Evolutionary conservation across 352 stramenopile genomes (phyloP).

Genomic region (Phytophthora sp.): DNA sequence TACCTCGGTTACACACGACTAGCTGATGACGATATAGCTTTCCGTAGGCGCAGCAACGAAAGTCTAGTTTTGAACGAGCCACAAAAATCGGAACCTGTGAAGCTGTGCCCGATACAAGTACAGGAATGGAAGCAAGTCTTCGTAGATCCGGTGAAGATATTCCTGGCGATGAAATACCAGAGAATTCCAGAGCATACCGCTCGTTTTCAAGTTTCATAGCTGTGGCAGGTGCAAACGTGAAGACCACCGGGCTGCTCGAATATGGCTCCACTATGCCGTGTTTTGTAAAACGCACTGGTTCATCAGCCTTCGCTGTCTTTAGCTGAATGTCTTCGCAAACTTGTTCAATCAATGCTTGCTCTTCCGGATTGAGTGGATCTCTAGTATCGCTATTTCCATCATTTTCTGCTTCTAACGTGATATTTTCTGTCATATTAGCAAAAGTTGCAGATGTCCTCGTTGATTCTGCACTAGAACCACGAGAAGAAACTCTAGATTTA

Average conservation of each 20-base stretch:
- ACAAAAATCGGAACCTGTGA: conserved; percentile 60
- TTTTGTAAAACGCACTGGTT: conserved; percentile 45
- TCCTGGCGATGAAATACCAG: conserved; percentile 5
- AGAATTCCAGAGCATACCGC: conserved; percentile 48
- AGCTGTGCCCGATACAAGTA: conserved; percentile 22
- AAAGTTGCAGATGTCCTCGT: neutral
- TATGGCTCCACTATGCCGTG: conserved; percentile 61
- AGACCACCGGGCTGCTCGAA: conserved; percentile 41
- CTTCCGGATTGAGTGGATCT: conserved; percentile 34
- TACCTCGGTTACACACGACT: conserved; percentile 85
- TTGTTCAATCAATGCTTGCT: conserved; percentile 37
- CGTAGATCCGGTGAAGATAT: conserved; percentile 13
- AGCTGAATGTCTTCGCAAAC: conserved; percentile 39
- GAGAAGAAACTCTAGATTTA: neutral
- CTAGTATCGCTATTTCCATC: neutral
- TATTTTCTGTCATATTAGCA: too few relatives aligned
- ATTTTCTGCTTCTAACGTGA: neutral
- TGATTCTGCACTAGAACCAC: conserved; percentile 4
- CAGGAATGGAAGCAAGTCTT: conserved; percentile 12
- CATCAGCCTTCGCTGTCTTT: conserved; percentile 47
- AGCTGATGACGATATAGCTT: conserved; percentile 90
- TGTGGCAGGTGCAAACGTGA: conserved; percentile 64
- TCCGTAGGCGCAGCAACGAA: conserved; percentile 85
- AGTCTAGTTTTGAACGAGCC: conserved; percentile 50
- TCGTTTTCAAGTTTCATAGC: conserved; percentile 43